phyloP scores from a whole-genome alignment of 2,329 filamentous ascomycete genomes.

The Zymoseptoria ardabiliae region DNA sequence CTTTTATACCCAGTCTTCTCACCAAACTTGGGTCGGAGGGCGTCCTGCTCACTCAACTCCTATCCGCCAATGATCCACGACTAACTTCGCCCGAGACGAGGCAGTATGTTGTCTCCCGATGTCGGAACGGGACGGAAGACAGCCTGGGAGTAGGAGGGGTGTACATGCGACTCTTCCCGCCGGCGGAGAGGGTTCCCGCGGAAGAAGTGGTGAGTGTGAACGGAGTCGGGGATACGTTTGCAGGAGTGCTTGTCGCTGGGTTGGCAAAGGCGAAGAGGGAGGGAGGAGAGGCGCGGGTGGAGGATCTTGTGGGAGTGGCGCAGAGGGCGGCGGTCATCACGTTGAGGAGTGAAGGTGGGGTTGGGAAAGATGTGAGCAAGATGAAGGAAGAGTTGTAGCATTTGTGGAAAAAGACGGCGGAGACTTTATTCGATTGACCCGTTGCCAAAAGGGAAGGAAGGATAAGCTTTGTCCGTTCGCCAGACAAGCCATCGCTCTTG shows the following conservation, averaged over 20 bases:
- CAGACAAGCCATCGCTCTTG: too few relatives aligned
- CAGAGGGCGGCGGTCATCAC: slow-evolving; percentile 76
- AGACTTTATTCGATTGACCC: neutral
- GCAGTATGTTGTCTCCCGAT: slow-evolving; percentile 63
- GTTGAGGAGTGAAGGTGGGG: slow-evolving; percentile 65
- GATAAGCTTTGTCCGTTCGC: too few relatives aligned
- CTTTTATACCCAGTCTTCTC: slow-evolving; percentile 76
- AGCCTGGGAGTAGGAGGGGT: slow-evolving; percentile 60
- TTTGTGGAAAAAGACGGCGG: neutral
- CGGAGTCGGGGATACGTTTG: slow-evolving; percentile 87
- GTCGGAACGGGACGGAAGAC: slow-evolving; percentile 42
- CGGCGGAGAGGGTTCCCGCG: slow-evolving; percentile 52
- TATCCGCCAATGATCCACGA: slow-evolving; percentile 60
- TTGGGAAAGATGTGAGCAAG: slow-evolving; percentile 51
- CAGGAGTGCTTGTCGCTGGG: slow-evolving; percentile 76
- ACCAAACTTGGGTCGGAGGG: slow-evolving; percentile 75
- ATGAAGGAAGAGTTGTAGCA: slow-evolving; percentile 24
- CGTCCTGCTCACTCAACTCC: slow-evolving; percentile 65
- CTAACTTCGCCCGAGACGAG: slow-evolving; percentile 56
- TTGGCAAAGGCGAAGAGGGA: slow-evolving; percentile 48
- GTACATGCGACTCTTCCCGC: slow-evolving; percentile 68
- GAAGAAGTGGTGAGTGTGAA: slow-evolving; percentile 80
- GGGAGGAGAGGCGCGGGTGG: slow-evolving; percentile 40
- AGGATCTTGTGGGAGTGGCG: slow-evolving; percentile 66
- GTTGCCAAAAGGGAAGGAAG: too few relatives aligned